Conservation (phyloP, 768 basidiomycete species). For the Termitomyces sp. region DNA sequence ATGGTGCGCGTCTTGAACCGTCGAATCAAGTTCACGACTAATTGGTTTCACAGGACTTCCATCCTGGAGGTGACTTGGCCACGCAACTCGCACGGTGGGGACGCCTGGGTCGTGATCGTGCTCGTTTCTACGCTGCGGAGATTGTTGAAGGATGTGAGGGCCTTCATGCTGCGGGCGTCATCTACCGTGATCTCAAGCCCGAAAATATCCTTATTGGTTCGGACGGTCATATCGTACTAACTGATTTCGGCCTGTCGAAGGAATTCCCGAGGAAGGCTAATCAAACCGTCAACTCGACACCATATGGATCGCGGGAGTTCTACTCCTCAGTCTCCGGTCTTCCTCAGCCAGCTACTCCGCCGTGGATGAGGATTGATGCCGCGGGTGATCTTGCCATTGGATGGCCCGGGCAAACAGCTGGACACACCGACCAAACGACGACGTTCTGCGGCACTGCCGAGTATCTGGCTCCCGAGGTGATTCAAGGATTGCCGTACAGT, state of each 20-base stretch:
- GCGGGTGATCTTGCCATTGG: conserved; percentile 45
- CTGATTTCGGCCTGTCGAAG: conserved; percentile 94
- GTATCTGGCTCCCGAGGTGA: conserved; percentile 95
- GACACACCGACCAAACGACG: conserved; percentile 59
- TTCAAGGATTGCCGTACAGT: conserved; percentile 83
- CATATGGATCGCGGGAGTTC: conserved; percentile 47
- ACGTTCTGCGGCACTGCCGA: conserved; percentile 97
- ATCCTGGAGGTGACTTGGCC: conserved; percentile 93
- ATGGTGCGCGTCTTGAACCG: conserved; percentile 54
- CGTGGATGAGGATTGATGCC: conserved; percentile 72
- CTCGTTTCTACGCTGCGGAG: conserved; percentile 95
- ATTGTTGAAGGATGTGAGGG: conserved; percentile 97
- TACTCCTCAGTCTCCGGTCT: conserved; percentile 44
- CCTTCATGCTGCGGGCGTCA: conserved; percentile 88
- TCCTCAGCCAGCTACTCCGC: conserved; percentile 45
- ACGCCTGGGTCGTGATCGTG: conserved; percentile 85
- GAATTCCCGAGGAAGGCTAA: conserved; percentile 65
- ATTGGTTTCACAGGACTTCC: conserved; percentile 63
- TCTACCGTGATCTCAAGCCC: conserved; percentile 96
- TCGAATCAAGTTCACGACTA: conserved; percentile 11
- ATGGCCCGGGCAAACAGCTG: conserved; percentile 51
- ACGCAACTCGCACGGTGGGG: conserved; percentile 98
- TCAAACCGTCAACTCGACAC: conserved; percentile 52
- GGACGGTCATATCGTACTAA: conserved; percentile 94
- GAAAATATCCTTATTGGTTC: conserved; percentile 94